Evolutionary conservation across 169 alveolate species (phyloP).

Genomic region (Eimeria falciformis): DNA sequence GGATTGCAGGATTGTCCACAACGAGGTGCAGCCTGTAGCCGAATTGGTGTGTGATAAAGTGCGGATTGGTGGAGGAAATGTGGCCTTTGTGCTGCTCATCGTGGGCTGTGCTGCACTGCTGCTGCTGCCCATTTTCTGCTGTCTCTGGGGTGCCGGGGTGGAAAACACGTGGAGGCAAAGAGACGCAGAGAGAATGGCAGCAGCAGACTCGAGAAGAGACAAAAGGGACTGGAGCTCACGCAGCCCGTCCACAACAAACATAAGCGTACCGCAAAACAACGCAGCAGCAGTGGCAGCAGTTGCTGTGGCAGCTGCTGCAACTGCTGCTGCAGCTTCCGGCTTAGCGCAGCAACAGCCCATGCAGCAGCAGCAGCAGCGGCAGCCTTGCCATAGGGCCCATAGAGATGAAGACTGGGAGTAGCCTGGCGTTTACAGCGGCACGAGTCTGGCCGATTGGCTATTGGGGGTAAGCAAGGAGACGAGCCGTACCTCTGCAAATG

Average conservation of each 20-base stretch:
- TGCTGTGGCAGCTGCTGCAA: conserved; percentile 46
- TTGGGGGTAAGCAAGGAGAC: too few species aligned
- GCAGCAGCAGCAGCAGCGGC: conserved; percentile 50
- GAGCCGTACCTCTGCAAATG: too few species aligned
- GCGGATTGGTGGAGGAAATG: not conserved
- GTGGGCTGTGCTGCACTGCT: conserved; percentile 44
- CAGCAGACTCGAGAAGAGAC: not conserved
- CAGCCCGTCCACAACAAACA: not conserved
- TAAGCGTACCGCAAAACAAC: not conserved
- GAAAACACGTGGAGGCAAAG: not conserved
- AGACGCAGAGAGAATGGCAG: not conserved
- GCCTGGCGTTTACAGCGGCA: too few species aligned
- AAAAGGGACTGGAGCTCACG: not conserved
- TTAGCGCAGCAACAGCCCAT: conserved; percentile 6
- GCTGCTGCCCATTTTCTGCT: conserved; percentile 43
- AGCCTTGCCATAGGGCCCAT: too few species aligned
- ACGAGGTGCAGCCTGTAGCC: conserved; percentile 40
- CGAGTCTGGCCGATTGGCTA: too few species aligned
- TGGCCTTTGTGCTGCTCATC: conserved; percentile 46
- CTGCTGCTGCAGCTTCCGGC: conserved; percentile 25
- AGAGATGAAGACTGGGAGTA: too few species aligned
- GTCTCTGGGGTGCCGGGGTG: conserved; percentile 38
- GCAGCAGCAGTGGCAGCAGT: conserved; percentile 63
- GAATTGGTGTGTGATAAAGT: conserved; percentile 40
- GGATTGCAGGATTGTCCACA: conserved; percentile 24